Evolutionary conservation across 305 asterid genomes (phyloP).

Genomic region (Rubia peregrina): DNA sequence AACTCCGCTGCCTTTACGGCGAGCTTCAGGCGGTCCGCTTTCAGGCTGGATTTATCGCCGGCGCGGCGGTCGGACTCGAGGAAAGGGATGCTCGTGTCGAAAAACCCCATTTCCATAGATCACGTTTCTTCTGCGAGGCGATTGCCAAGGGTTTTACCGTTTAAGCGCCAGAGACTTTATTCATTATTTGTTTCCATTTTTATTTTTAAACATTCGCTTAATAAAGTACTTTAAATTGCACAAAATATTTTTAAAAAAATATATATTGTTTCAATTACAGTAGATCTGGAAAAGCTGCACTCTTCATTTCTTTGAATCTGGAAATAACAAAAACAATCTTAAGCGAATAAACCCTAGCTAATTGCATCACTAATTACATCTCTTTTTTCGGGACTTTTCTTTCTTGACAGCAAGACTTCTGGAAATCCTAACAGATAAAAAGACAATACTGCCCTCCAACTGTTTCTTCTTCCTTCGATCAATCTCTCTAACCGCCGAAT

Average conservation of each 20-base stretch:
- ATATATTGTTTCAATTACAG: too few species aligned
- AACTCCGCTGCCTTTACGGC: constrained; percentile 63
- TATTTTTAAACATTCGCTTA: too few species aligned
- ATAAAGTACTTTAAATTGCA: background rate
- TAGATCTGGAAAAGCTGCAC: background rate
- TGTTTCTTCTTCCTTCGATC: background rate
- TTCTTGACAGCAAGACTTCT: constrained; percentile 31
- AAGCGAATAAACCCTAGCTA: background rate
- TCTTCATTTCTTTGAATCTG: background rate
- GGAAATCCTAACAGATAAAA: background rate
- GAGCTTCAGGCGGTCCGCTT: constrained; percentile 60
- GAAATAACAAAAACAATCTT: background rate
- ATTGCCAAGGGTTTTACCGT: background rate
- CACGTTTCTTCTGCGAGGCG: background rate
- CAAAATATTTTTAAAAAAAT: too few species aligned
- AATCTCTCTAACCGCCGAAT: constrained; percentile 39
- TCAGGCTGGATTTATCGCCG: constrained; percentile 30
- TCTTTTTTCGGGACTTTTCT: background rate
- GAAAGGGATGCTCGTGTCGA: constrained; percentile 75
- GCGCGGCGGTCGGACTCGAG: constrained; percentile 20
- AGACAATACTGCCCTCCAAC: constrained; percentile 11
- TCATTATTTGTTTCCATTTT: too few species aligned
- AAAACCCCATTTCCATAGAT: constrained; percentile 46
- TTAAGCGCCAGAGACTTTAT: too few species aligned
- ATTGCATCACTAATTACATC: constrained; percentile 2